phyloP scores from a whole-genome alignment of 2,329 filamentous ascomycete species.

The Xylaria sp. region DNA sequence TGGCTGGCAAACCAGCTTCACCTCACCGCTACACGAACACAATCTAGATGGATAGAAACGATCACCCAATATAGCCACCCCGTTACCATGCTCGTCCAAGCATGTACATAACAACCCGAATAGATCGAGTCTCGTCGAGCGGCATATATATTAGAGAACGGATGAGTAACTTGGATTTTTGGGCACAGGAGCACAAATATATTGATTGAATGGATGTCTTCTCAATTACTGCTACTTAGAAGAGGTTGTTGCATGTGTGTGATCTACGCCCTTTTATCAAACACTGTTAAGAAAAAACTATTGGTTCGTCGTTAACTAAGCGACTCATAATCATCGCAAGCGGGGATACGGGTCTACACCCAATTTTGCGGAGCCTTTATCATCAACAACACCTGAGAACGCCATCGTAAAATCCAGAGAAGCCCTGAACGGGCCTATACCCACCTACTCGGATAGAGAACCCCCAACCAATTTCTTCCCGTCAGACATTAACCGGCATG shows the following conservation, averaged over 20 bases:
- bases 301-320: neutral
- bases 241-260: neutral
- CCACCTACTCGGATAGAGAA: neutral
- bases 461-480: neutral
- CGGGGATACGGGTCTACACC: neutral
- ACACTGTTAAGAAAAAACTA: neutral
- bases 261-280: neutral
- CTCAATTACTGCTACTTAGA: neutral
- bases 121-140: neutral
- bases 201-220: neutral
- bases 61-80: neutral
- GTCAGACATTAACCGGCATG: neutral
- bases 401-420: slow-evolving; percentile 28
- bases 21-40: neutral
- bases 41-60: neutral
- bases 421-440: neutral
- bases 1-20: neutral
- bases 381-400: slow-evolving; percentile 19
- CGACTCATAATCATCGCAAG: neutral
- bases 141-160: neutral
- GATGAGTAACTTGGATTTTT: too few relatives aligned
- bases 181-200: neutral
- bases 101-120: neutral
- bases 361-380: neutral
- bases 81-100: neutral